Evolutionary conservation across 1,284 basidiomycete species (phyloP).

Genomic region (Trichosporon sp.): DNA sequence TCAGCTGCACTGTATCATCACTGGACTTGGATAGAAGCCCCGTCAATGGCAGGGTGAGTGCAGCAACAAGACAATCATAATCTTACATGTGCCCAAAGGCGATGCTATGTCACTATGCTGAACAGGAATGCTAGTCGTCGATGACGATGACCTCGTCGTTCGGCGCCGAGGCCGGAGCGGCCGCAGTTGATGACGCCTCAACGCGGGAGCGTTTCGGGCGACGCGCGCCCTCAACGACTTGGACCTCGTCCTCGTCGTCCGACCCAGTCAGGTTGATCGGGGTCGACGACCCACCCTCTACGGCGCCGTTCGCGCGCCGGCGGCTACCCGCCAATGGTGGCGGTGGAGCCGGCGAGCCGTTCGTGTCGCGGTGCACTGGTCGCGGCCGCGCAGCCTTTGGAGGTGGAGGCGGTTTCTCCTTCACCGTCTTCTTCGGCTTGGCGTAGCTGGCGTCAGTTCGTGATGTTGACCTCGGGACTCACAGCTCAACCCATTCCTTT

Average conservation of each 20-base stretch:
- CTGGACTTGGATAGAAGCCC: no score
- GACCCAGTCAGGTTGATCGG: conserved; percentile 12
- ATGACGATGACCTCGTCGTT: conserved; percentile 40
- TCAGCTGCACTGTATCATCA: no score
- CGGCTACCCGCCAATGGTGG: conserved; percentile 10
- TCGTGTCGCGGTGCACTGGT: conserved; percentile 11
- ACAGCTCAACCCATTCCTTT: conserved; percentile 92
- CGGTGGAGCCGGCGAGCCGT: conserved; percentile 16
- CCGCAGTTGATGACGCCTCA: not conserved
- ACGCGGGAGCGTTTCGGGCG: conserved; percentile 16
- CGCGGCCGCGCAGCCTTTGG: conserved; percentile 14
- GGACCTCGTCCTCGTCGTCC: conserved; percentile 15
- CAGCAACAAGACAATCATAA: not conserved
- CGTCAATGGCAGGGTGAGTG: no score
- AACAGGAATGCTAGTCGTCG: conserved; percentile 25
- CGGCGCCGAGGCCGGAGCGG: not conserved
- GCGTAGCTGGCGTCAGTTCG: conserved; percentile 31
- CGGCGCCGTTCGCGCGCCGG: conserved; percentile 21
- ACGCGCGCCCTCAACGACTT: not conserved
- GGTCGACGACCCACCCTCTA: conserved; percentile 7
- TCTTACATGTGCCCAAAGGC: not conserved
- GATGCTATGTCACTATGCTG: not conserved
- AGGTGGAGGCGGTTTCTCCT: conserved; percentile 6
- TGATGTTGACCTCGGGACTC: conserved; percentile 37
- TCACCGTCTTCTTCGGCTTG: conserved; percentile 20